phyloP scores from a whole-genome alignment of 208 protist genomes.

The Herpetomonas tarakana region DNA sequence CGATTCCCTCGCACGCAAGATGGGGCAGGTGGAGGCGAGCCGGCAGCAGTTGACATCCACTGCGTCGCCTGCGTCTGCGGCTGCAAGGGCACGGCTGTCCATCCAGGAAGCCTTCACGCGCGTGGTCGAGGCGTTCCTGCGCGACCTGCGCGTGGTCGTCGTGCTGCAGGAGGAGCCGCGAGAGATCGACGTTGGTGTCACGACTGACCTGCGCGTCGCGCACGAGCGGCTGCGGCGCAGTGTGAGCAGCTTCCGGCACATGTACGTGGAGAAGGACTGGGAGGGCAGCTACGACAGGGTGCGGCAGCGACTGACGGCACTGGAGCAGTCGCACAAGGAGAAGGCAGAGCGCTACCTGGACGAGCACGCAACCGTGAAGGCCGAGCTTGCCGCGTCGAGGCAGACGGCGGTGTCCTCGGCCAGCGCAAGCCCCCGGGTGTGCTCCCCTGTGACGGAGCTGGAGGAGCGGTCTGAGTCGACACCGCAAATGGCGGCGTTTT shows the following conservation, averaged over 20 bases:
- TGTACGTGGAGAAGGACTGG: conserved; percentile 24
- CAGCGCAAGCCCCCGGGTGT: not conserved
- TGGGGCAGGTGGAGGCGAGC: conserved; percentile 9
- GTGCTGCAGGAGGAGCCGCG: conserved; percentile 18
- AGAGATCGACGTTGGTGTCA: conserved; percentile 10
- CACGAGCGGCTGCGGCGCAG: conserved; percentile 19
- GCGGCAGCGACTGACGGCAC: not conserved
- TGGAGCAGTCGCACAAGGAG: not conserved
- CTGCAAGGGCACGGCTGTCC: conserved; percentile 13
- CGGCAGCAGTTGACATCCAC: conserved; percentile 20
- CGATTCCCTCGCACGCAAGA: conserved; percentile 1
- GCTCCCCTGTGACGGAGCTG: not conserved
- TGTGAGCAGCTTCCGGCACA: conserved; percentile 16
- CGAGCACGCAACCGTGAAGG: not conserved
- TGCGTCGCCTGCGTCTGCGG: conserved; percentile 15
- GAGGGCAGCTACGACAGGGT: not conserved
- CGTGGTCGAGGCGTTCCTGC: conserved; percentile 30
- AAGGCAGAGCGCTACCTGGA: not conserved
- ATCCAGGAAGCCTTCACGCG: conserved; percentile 30
- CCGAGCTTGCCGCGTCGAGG: not conserved
- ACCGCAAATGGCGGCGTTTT: not conserved
- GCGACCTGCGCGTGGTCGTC: conserved; percentile 41
- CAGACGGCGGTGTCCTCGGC: not conserved
- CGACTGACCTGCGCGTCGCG: conserved; percentile 18
- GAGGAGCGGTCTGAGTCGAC: not conserved